phyloP scores from a whole-genome alignment of 1,284 basidiomycete species.

The Trichosporon asahii region DNA sequence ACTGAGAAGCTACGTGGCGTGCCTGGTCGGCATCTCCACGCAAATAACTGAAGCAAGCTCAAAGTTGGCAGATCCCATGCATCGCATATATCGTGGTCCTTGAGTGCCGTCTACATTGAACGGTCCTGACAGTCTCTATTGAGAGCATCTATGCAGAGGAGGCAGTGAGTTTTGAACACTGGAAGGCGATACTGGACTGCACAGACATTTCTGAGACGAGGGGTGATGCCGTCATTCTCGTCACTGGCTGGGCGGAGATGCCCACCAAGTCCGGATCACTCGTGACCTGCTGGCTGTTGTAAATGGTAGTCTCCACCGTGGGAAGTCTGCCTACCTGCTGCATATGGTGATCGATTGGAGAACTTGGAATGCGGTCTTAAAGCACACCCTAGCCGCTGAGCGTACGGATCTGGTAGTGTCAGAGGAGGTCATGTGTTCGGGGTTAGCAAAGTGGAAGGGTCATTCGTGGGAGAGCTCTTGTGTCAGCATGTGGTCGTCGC shows the following conservation, averaged over 20 bases:
- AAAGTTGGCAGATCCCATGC: neutral
- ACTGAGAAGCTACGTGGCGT: slow-evolving; percentile 1
- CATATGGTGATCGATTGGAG: neutral
- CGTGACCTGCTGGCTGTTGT: too few species aligned
- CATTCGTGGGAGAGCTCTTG: neutral
- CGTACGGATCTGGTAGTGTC: neutral
- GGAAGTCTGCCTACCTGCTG: too few species aligned
- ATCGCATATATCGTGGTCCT: neutral
- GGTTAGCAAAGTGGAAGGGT: neutral
- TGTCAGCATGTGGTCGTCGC: neutral
- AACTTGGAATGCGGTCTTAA: neutral
- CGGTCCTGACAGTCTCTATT: neutral
- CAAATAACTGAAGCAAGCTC: neutral
- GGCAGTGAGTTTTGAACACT: neutral
- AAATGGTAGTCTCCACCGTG: too few species aligned
- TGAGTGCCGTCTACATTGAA: neutral
- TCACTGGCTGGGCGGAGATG: neutral
- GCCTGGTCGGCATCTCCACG: neutral
- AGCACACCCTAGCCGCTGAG: neutral
- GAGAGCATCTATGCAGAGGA: neutral
- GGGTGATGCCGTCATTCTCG: neutral
- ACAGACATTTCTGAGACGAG: neutral
- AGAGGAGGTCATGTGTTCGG: neutral
- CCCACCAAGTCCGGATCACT: neutral
- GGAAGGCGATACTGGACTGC: neutral